These are phyloP conservation scores for Carex myosuroides DNA, from an alignment of 176 grass and related monocot genomes.

Conservation along the genomic window DNA sequence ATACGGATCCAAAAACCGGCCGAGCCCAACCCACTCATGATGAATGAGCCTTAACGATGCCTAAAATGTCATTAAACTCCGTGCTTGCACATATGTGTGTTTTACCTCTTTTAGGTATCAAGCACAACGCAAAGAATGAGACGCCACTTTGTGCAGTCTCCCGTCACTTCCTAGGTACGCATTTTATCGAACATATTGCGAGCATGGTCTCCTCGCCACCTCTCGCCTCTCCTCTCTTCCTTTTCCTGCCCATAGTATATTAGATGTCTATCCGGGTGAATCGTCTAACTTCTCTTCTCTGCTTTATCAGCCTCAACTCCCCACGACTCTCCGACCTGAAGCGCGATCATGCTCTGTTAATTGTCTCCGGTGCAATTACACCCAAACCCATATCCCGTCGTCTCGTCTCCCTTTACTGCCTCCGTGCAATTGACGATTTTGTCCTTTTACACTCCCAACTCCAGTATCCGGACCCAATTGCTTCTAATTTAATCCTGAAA, in stretches of 20 bases:
- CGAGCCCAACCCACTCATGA: no score
- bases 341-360: background rate
- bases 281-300: slow-evolving; percentile 18
- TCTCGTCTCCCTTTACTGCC: slow-evolving; percentile 27
- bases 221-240: background rate
- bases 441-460: slow-evolving; percentile 22
- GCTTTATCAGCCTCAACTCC: slow-evolving; percentile 7
- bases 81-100: background rate
- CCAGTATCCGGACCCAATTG: background rate
- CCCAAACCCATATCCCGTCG: slow-evolving; percentile 6
- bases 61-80: background rate
- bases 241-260: background rate
- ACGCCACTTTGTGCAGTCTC: background rate
- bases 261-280: background rate
- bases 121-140: no score
- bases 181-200: slow-evolving; percentile 22
- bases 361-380: background rate
- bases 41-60: background rate
- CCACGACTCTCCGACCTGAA: slow-evolving; percentile 16
- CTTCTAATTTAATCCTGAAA: slow-evolving; percentile 19
- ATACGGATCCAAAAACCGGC: no score
- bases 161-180: background rate
- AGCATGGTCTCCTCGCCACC: background rate
- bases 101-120: background rate
- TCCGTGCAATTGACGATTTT: background rate